Base-by-base conservation (phyloP, 1,284 basidiomycete genomes). In the Leccinum solheimii region DNA sequence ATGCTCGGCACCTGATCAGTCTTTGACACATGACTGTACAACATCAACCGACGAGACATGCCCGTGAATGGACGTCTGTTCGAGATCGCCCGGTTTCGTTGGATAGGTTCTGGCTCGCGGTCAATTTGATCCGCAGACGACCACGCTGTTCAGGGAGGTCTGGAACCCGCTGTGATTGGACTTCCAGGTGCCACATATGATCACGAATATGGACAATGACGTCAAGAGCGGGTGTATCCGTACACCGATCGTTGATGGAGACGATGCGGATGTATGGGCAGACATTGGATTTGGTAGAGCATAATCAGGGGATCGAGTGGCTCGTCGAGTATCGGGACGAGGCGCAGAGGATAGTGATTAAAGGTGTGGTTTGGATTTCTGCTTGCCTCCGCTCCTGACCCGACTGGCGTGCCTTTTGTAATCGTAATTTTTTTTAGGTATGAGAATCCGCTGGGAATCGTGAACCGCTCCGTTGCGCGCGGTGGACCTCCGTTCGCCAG, bases 401-500 rank as follows among this genome's bases (percentile, higher is more conserved):
- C 40, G 8, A 43, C 40, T 10, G 40, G n/a, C 40, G 14, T 43
- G 8, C 40, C 8, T n/a, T 34, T n/a, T 43, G 10, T 43, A n/a
- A 43, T 43, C 9, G 40, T 43, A 19, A 34, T 34, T n/a, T 16
- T 40, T 43, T 21, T 1, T 65, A 92, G 92, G 92, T 36, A 94
- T 98, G 90, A 87, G 86, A 69, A 92, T 97, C 68, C 89, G 93
- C 45, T 99, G 97, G 97, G 97, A 99, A 95, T 99, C 68, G 91
- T 97, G 67, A 95, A 92, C 69, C 91, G 74, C 67, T 5, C 79
- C 79, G 23, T 72, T 64, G 23, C 23, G 34, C 72, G 68, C 9
- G 81, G 81, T 2, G 82, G 74, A 1, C 75, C 79, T 23, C 79
- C 80, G 62, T 82, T 83, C 0, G 76, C 70, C 23, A 80, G 66